These are phyloP conservation scores for Huntiella decipiens DNA, from an alignment of 2,329 filamentous ascomycete species.

Conservation along the genomic window DNA sequence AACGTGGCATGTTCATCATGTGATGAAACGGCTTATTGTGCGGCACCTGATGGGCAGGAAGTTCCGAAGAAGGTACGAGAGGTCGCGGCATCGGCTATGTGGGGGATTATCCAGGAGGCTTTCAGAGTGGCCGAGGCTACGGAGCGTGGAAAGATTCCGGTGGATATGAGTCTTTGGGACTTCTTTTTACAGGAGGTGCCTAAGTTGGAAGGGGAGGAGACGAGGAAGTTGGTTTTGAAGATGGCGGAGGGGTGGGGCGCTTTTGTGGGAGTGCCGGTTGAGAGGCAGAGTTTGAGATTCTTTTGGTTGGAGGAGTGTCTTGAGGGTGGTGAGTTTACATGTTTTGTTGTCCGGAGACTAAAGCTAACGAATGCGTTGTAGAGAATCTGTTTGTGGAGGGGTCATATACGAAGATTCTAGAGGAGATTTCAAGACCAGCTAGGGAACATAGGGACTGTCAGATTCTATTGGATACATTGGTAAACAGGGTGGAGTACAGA, in stretches of 20 bases:
- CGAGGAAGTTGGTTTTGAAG: slow-evolving; percentile 27
- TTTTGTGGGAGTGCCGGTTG: slow-evolving; percentile 47
- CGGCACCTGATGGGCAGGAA: slow-evolving; percentile 34
- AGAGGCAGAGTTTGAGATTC: slow-evolving; percentile 51
- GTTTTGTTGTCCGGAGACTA: slow-evolving; percentile 27
- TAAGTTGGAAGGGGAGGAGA: slow-evolving; percentile 20
- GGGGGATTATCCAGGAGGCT: slow-evolving; percentile 48
- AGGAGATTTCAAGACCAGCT: slow-evolving; percentile 33
- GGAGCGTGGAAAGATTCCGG: slow-evolving; percentile 24
- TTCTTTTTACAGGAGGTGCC: slow-evolving; percentile 30
- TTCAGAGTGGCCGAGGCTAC: slow-evolving; percentile 44
- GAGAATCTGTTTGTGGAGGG: slow-evolving; percentile 42
- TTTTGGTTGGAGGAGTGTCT: slow-evolving; percentile 66
- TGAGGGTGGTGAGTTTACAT: slow-evolving; percentile 36
- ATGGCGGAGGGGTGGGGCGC: slow-evolving; percentile 49
- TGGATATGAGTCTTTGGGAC: slow-evolving; percentile 30
- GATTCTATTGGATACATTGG: background rate
- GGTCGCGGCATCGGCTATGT: slow-evolving; percentile 34
- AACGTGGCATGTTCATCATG: slow-evolving; percentile 28
- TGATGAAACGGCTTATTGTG: slow-evolving; percentile 35
- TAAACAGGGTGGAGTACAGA: background rate
- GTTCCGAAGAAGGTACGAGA: slow-evolving; percentile 29
- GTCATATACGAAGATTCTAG: slow-evolving; percentile 39
- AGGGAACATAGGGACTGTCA: too few species aligned
- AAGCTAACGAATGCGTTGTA: slow-evolving; percentile 13